Base-by-base conservation (phyloP, 2,329 filamentous ascomycete genomes). In the Colletotrichum sp. region DNA sequence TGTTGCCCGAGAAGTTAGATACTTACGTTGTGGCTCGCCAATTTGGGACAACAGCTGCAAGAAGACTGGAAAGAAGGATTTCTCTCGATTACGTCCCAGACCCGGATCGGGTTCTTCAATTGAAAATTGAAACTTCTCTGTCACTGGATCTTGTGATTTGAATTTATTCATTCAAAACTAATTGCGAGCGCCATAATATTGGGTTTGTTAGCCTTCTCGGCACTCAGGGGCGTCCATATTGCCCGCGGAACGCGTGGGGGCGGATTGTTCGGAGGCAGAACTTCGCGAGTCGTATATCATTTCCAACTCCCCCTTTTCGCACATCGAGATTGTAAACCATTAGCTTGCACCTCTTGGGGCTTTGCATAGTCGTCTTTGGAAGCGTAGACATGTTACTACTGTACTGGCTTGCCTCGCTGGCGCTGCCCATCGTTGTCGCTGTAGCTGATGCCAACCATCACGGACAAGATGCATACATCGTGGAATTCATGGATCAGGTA, bases 171-270 rank as follows among this genome's bases (percentile, higher is more conserved):
- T 11, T 52, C 3, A 48, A 22, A n/a, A 12, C n/a, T 1, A 48
- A 4, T 1, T 48, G n/a, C 11, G 44, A 48, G 44, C 11, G n/a
- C 44, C 44, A 52, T 52, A 52, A 22, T 52, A 52, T 52, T 63
- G 32, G 34, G 60, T 63, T 63, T 11, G 6, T 13, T 63, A 63
- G 60, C 12, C 22, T 22, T 63, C 28, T 63, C n/a, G 60, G 60
- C 60, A 22, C n/a, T 63, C 13, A 63, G 60, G 60, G 60, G 32
- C 28, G 15, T 27, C 13, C n/a, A 32, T 11, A 63, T 30, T 34
- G 28, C 60, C 60, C 44, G 60, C 60, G 60, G 60, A 63, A 63
- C 60, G 60, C 60, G 60, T 63, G 60, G 60, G 60, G 32, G n/a
- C 44, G 44, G 44, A 52, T 22, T 52, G n/a, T 52, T 52, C n/a